phyloP scores from a whole-genome alignment of 2,329 filamentous ascomycete species.

The Colletotrichum australisinense region DNA sequence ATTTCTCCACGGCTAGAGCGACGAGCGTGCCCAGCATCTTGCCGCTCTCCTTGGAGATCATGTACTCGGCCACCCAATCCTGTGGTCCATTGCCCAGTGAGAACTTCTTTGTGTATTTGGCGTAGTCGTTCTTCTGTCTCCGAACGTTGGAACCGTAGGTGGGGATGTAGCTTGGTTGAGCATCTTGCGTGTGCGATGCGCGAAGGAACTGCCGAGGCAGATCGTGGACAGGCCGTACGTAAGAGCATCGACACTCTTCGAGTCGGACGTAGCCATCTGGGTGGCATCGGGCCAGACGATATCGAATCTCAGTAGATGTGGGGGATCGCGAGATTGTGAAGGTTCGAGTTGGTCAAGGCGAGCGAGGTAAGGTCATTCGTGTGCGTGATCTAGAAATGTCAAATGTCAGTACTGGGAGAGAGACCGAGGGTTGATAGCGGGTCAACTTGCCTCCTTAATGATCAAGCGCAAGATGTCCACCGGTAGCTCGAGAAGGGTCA shows the following conservation, averaged over 20 bases:
- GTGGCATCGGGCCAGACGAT: slow-evolving; percentile 85
- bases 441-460: slow-evolving; percentile 74
- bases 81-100: slow-evolving; percentile 84
- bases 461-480: slow-evolving; percentile 83
- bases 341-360: slow-evolving; percentile 80
- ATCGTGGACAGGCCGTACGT: slow-evolving; percentile 86
- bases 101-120: slow-evolving; percentile 83
- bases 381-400: slow-evolving; percentile 72
- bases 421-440: slow-evolving; percentile 5
- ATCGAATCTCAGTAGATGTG: slow-evolving; percentile 87
- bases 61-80: slow-evolving; percentile 84
- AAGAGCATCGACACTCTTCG: slow-evolving; percentile 82
- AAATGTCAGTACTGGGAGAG: slow-evolving; percentile 25
- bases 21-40: slow-evolving; percentile 91
- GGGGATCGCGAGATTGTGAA: slow-evolving; percentile 80
- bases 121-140: slow-evolving; percentile 71
- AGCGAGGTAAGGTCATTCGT: slow-evolving; percentile 85
- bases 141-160: slow-evolving; percentile 31
- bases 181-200: slow-evolving; percentile 50
- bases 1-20: slow-evolving; percentile 82
- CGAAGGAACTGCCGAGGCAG: slow-evolving; percentile 71
- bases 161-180: slow-evolving; percentile 38
- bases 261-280: slow-evolving; percentile 70
- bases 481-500: slow-evolving; percentile 79
- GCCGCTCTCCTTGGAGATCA: slow-evolving; percentile 84